These are phyloP conservation scores for Diaporthe sp. DNA, from an alignment of 2,329 filamentous ascomycete genomes.

Conservation along the genomic window DNA sequence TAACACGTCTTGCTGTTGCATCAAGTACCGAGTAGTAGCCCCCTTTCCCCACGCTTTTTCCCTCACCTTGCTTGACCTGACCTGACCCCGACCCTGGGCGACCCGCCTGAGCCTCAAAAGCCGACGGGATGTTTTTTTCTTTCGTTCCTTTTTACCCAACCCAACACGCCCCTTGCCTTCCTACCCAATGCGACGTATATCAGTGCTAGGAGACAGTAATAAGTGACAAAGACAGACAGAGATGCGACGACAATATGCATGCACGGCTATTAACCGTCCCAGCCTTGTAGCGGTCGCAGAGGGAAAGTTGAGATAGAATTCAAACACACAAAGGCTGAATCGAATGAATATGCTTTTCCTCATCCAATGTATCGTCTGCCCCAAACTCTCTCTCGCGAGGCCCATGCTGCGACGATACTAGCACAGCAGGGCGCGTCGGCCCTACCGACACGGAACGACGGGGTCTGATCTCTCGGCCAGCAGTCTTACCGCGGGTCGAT, in stretches of 20 bases:
- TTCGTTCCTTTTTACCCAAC: neutral
- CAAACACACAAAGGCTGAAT: neutral
- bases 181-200: neutral
- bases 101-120: constrained; percentile 16
- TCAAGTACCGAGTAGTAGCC: constrained; percentile 20
- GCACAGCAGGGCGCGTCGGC: constrained; percentile 10
- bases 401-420: constrained; percentile 1
- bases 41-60: constrained; percentile 6
- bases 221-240: neutral
- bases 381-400: neutral
- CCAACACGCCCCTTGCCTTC: too few relatives aligned
- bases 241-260: neutral
- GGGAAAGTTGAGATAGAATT: neutral
- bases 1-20: neutral
- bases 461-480: constrained; percentile 26
- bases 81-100: too few relatives aligned
- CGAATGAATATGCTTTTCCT: neutral
- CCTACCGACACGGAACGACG: neutral
- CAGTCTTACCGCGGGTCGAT: constrained; percentile 22
- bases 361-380: neutral
- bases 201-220: neutral
- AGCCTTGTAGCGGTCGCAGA: neutral
- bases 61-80: constrained; percentile 5
- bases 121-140: neutral
- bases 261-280: neutral